Conservation (phyloP, 306 rosid genomes). For the Dalbergia cultrata region DNA sequence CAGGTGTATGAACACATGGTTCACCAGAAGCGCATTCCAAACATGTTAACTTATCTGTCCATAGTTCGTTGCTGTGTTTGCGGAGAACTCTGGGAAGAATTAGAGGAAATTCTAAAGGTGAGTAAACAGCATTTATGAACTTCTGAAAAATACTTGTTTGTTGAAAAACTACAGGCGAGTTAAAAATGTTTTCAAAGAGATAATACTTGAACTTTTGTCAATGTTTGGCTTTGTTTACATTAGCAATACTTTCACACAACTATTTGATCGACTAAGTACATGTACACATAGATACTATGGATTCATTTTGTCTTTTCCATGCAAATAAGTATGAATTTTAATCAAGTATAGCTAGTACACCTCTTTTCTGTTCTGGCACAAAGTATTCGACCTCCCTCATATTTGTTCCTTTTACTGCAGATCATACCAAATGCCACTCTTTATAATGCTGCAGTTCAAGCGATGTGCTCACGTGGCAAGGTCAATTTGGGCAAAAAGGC, state of each 20-base stretch:
- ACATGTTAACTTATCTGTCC: constrained; percentile 72
- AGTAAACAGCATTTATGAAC: constrained; percentile 49
- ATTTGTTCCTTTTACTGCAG: constrained; percentile 54
- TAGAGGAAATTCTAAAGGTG: constrained; percentile 76
- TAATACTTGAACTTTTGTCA: constrained; percentile 13
- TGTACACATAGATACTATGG: not conserved
- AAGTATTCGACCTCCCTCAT: constrained; percentile 31
- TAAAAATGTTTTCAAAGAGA: not conserved
- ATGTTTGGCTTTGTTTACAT: constrained; percentile 6
- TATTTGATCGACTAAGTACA: constrained; percentile 29
- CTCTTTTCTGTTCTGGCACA: constrained; percentile 29
- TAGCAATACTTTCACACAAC: constrained; percentile 25
- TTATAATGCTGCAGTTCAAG: constrained; percentile 82
- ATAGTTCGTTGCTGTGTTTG: constrained; percentile 74
- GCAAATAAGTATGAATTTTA: constrained; percentile 8
- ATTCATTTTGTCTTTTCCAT: constrained; percentile 22
- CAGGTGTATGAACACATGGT: constrained; percentile 91
- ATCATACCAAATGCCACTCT: constrained; percentile 63
- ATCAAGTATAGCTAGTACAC: not conserved
- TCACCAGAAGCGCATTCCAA: constrained; percentile 71
- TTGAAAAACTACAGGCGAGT: constrained; percentile 13
- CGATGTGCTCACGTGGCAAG: constrained; percentile 77
- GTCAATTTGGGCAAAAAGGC: constrained; percentile 66
- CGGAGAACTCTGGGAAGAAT: constrained; percentile 80
- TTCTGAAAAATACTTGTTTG: constrained; percentile 27